Evolutionary conservation across 176 grass and related monocot genomes (phyloP).

Genomic region (Oryza meridionalis): DNA sequence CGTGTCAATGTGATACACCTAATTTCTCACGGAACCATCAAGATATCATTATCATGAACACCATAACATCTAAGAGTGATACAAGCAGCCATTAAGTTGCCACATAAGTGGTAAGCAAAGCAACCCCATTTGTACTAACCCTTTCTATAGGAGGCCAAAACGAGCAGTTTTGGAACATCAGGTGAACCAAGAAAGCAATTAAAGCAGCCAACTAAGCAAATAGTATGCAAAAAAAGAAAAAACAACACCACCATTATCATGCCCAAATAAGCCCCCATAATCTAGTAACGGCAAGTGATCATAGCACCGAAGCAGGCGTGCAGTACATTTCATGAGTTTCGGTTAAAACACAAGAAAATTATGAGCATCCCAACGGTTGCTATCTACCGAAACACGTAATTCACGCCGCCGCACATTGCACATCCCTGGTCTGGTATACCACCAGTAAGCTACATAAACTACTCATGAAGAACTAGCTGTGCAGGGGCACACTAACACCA

Average conservation of each 20-base stretch:
- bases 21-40: slow-evolving; percentile 11
- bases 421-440: neutral
- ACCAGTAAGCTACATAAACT: neutral
- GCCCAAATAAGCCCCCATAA: neutral
- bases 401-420: neutral
- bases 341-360: neutral
- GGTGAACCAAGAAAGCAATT: neutral
- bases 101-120: neutral
- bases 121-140: neutral
- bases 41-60: neutral
- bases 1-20: neutral
- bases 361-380: neutral
- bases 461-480: neutral
- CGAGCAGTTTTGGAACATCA: neutral
- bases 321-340: neutral
- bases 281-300: neutral
- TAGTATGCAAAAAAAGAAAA: neutral
- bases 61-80: neutral
- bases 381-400: neutral
- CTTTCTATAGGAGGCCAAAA: slow-evolving; percentile 1
- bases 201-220: slow-evolving; percentile 20
- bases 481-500: neutral
- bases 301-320: neutral
- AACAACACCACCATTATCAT: neutral
- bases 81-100: neutral